Base-by-base conservation (phyloP, 2,329 filamentous ascomycete species). In the Cucurbitaria berberidis region DNA sequence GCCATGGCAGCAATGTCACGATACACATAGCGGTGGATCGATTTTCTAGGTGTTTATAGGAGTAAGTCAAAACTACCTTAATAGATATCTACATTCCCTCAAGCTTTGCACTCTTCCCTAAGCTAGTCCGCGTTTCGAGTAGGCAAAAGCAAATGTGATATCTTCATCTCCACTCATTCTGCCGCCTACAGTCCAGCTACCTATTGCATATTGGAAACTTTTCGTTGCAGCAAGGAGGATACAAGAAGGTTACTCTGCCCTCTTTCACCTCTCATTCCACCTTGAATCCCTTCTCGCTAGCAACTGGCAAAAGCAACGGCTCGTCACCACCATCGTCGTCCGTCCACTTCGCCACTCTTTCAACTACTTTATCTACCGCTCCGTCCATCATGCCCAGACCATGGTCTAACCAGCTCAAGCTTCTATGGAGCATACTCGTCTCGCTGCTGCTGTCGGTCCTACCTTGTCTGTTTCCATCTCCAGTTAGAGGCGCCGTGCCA, bases 1-100 rank as follows among this genome's bases (percentile, higher is more conserved):
- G 19, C 5, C 69, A 53, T 24, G 38, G 18, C 32, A 15, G 15
- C 95, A n/a, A 39, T 39, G 24, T 24, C 18, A 39, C 36, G 21
- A 22, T 15, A 39, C 34, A n/a, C 34, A 36, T 18, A 36, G 18
- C n/a, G 34, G 34, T 16, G 34, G 34, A 36, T 16, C 34, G 18
- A 4, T 36, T 2, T 4, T 18, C n/a, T 18, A 8, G 53, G 91
- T 52, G 44, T 45, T 29, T 19, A 52, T 47, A 35, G 49, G 49
- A 52, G 49, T 52, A 26, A 52, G 43, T 19, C 18, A 45, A 27
- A 39, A n/a, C 36, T 27, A 29, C 15, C 29, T 51, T 21, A 30
- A 30, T 51, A 51, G 40, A 21, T 45, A 51, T 51, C 30, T 45
- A 45, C 34, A 45, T 26, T 26, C 24, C 24, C 24, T 26, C 9